Base-by-base conservation (phyloP, 345 rosid species). In the Moricandia moricandioides region DNA sequence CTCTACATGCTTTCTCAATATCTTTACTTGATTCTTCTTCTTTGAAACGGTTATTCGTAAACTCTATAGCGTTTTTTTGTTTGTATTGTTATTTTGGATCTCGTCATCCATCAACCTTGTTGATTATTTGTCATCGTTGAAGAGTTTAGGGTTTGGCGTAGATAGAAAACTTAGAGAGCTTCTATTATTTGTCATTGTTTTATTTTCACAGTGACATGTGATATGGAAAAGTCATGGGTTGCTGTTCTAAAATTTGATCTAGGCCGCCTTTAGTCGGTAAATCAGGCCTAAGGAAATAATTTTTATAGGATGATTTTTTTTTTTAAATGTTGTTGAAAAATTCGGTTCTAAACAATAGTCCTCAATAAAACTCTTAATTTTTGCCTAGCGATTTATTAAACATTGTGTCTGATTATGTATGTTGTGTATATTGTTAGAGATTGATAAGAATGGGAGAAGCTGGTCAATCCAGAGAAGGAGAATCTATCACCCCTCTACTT, bases 371-470 rank as follows among this genome's bases (percentile, higher is more conserved):
- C 37, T 33, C 8, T 34, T 4, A 34, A 12, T 30, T 17, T 21
- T 7, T 31, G 49, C 37, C 54, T 34, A 27, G 29, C 29, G 1
- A 27, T 27, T 27, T 27, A 1, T 27, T 27, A 3, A 27, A 27
- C 29, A 27, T 27, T 33, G 0, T 0, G 18, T 54, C 34, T 78
- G 62, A 73, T 31, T 16, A 0, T 66, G 12, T 77, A 55, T 79
- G 55, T 29, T 73, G 30, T 21, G 30, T 43, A 39, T 83, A 39
- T 78, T 71, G 13, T 72, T 69, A 75, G 82, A 78, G 66, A 59
- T 58, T 78, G 70, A 73, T 73, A 56, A 63, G 33, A 17, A 85
- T 86, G 88, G 79, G 78, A 35, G 84, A 82, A 80, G 81, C 78
- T 74, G 83, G 77, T 65, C 81, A 76, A 27, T 54, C 79, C 43